A percentile compares a stretch with the other conserved stretches of the same genome.
Conservation (phyloP, 805 yeast genomes). For the Sporopachydermia quercuum region DNA sequence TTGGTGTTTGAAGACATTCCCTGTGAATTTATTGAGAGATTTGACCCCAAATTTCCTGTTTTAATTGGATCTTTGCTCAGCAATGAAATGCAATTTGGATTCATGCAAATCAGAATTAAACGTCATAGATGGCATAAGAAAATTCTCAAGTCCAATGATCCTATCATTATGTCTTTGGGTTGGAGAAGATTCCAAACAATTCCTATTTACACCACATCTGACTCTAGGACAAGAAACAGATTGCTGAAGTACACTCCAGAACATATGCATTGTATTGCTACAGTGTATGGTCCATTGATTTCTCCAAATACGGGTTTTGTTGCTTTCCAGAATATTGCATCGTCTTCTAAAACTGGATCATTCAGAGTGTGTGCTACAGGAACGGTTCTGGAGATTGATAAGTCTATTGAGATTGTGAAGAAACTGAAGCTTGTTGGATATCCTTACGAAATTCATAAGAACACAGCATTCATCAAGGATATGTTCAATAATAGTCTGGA, state of each 20-base stretch:
- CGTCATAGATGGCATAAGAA: constrained; percentile 98
- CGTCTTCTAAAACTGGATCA: constrained; percentile 70
- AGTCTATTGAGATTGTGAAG: constrained; percentile 82
- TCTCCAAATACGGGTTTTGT: constrained; percentile 97
- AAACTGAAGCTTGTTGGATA: constrained; percentile 90
- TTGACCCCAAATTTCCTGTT: constrained; percentile 74
- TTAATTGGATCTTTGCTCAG: constrained; percentile 83
- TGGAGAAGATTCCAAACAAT: constrained; percentile 98
- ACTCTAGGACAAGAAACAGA: constrained; percentile 93
- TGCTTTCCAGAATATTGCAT: constrained; percentile 81
- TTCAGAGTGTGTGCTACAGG: constrained; percentile 97
- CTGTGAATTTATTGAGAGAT: constrained; percentile 77
- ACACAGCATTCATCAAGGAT: constrained; percentile 93
- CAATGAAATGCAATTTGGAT: constrained; percentile 87
- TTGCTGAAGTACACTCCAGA: constrained; percentile 98
- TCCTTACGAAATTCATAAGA: constrained; percentile 85
- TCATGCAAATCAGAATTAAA: constrained; percentile 84
- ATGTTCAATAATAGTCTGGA: constrained; percentile 90
- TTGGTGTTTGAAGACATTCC: constrained; percentile 73
- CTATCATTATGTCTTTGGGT: constrained; percentile 82
- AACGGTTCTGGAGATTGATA: constrained; percentile 82
- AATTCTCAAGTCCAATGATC: constrained; percentile 89
- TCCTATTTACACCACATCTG: constrained; percentile 92
- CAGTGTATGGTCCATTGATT: constrained; percentile 93
- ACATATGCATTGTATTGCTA: constrained; percentile 90